phyloP scores from a whole-genome alignment of 164 flowering plant genomes.

The Aristolochia contorta region DNA sequence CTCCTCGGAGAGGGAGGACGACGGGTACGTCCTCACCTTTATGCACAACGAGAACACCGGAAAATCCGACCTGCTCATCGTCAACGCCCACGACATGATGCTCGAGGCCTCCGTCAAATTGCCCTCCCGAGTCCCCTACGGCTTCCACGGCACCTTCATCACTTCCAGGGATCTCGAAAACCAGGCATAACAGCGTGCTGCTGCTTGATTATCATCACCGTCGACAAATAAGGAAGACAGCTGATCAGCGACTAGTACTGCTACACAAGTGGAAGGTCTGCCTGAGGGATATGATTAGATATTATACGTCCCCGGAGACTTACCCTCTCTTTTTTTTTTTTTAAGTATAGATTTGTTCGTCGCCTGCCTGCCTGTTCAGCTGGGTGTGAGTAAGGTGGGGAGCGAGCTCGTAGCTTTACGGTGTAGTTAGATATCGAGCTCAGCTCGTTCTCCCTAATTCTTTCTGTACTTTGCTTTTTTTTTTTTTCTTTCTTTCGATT shows the following conservation, averaged over 20 bases:
- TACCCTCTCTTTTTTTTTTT: background rate
- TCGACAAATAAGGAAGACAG: too few relatives aligned
- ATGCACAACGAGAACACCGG: constrained; percentile 56
- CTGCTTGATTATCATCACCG: too few relatives aligned
- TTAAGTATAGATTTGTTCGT: too few relatives aligned
- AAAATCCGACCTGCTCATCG: constrained; percentile 23
- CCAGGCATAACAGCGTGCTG: constrained; percentile 25
- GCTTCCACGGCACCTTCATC: constrained; percentile 53
- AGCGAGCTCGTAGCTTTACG: constrained; percentile 22
- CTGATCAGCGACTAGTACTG: too few relatives aligned
- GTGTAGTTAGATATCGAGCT: constrained; percentile 20
- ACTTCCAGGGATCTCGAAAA: constrained; percentile 34
- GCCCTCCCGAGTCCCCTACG: constrained; percentile 43
- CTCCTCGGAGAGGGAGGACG: constrained; percentile 49
- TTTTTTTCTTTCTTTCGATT: too few relatives aligned
- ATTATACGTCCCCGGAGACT: constrained; percentile 28
- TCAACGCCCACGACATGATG: constrained; percentile 21
- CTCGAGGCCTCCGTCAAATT: constrained; percentile 21
- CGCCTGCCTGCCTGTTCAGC: too few relatives aligned
- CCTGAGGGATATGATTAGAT: constrained; percentile 26
- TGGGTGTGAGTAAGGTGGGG: constrained; percentile 2
- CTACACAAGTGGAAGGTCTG: constrained; percentile 9
- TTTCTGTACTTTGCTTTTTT: constrained; percentile 3
- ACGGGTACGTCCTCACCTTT: constrained; percentile 63
- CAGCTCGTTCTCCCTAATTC: constrained; percentile 18